These are phyloP conservation scores for Solanum rostratum DNA, from an alignment of 257 asterid species.

Conservation along the genomic window DNA sequence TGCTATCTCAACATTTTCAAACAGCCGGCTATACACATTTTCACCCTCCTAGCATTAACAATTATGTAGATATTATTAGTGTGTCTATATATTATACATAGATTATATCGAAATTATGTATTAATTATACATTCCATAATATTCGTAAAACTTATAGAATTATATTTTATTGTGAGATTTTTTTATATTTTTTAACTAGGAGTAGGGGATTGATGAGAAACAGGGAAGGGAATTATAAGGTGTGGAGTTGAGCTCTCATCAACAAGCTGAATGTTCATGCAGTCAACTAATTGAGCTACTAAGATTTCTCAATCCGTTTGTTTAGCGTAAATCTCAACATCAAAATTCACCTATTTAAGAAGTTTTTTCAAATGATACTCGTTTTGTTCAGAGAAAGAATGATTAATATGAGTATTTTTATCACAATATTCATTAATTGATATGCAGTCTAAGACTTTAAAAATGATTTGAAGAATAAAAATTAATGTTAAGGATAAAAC, in stretches of 20 bases:
- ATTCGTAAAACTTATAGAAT: not conserved
- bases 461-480: too few species aligned
- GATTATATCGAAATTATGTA: not conserved
- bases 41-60: not conserved
- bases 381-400: not conserved
- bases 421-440: not conserved
- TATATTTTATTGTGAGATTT: not conserved
- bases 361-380: not conserved
- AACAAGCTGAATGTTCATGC: not conserved
- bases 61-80: not conserved
- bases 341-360: not conserved
- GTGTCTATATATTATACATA: not conserved
- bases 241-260: not conserved
- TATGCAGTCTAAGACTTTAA: fast-evolving
- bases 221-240: not conserved
- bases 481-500: not conserved
- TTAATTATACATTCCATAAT: not conserved
- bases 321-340: not conserved
- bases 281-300: not conserved
- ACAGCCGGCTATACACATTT: not conserved
- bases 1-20: not conserved
- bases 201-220: not conserved
- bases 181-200: not conserved
- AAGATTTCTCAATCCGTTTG: fast-evolving
- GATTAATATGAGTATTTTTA: not conserved